Conservation (phyloP, 2,329 filamentous ascomycete species). For the Fusarium zealandicum region DNA sequence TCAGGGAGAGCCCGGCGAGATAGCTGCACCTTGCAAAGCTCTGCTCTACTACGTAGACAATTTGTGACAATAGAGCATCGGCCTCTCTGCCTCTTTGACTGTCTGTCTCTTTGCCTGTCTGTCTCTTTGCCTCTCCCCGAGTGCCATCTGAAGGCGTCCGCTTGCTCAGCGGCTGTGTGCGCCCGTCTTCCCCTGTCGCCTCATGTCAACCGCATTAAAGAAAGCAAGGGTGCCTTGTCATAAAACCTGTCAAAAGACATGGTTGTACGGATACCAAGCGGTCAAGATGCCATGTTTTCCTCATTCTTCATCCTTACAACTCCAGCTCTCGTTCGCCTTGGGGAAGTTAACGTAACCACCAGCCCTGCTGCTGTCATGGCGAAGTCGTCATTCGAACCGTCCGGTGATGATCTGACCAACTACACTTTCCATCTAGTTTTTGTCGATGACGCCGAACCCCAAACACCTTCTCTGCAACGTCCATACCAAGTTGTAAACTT, state of each 20-base stretch:
- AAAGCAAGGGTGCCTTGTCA: conserved; percentile 18
- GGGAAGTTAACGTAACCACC: no score
- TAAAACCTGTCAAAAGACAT: not conserved
- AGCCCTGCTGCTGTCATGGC: not conserved
- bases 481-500: conserved; percentile 28
- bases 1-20: conserved; percentile 7
- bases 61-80: no score
- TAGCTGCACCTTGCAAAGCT: not conserved
- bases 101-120: not conserved
- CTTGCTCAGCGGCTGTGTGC: not conserved
- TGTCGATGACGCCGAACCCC: conserved; percentile 24
- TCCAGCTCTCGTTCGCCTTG: conserved; percentile 5
- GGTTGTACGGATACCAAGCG: not conserved
- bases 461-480: conserved; percentile 11
- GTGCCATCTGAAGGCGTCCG: no score
- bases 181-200: not conserved
- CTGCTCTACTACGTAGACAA: no score
- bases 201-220: not conserved
- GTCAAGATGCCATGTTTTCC: conserved; percentile 24
- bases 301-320: conserved; percentile 4
- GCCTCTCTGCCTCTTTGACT: no score
- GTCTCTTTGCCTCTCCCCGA: not conserved
- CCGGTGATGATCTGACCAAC: not conserved
- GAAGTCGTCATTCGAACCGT: not conserved
- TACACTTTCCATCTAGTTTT: conserved; percentile 1